Conservation (phyloP, 495 filamentous ascomycete species). For the Hamigera avellanea region DNA sequence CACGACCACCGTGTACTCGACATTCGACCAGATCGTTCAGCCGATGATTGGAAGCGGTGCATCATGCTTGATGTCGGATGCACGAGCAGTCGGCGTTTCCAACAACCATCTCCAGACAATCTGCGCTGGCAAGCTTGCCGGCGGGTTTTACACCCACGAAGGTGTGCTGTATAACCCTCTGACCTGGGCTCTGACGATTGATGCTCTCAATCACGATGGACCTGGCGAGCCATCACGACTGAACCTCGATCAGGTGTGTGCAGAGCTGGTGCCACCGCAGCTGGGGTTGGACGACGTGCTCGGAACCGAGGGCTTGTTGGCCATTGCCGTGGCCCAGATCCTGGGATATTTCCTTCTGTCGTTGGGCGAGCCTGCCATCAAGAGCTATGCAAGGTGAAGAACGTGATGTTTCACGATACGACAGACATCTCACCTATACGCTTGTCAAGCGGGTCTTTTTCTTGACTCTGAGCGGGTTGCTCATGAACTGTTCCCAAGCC, state of each 20-base stretch:
- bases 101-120: slow-evolving; percentile 33
- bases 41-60: slow-evolving; percentile 29
- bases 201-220: slow-evolving; percentile 30
- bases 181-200: slow-evolving; percentile 27
- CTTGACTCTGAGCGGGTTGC: too few species aligned
- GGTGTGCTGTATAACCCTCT: slow-evolving; percentile 32
- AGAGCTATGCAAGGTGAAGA: slow-evolving; percentile 9
- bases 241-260: slow-evolving; percentile 18
- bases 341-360: slow-evolving; percentile 6
- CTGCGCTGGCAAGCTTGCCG: slow-evolving; percentile 22
- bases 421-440: too few species aligned
- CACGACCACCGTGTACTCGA: slow-evolving; percentile 35
- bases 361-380: slow-evolving; percentile 9
- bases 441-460: too few species aligned
- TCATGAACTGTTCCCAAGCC: too few species aligned
- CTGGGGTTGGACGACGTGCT: slow-evolving; percentile 23
- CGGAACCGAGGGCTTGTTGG: slow-evolving; percentile 19
- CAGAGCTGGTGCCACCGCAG: slow-evolving; percentile 14
- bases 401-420: too few species aligned
- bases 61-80: slow-evolving; percentile 27
- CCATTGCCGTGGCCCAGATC: slow-evolving; percentile 10
- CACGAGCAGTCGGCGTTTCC: slow-evolving; percentile 24
- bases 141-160: slow-evolving; percentile 32
- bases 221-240: slow-evolving; percentile 20
- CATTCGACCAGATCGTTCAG: slow-evolving; percentile 34